A percentile compares a stretch with the other conserved stretches of the same genome.
phyloP scores from a whole-genome alignment of 108 stramenopile species.

The Pseudonitzschia pungens region DNA sequence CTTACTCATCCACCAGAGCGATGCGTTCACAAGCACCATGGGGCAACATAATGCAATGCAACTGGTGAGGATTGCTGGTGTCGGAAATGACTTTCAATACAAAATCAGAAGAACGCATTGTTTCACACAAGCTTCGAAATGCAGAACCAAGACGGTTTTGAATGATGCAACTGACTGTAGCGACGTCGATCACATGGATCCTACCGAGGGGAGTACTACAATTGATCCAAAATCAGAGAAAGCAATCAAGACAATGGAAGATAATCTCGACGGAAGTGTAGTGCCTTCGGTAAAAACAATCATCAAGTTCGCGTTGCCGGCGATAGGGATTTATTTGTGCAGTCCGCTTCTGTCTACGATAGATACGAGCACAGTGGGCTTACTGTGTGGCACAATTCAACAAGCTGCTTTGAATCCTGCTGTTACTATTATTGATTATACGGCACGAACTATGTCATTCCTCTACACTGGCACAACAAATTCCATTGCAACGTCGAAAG shows the following conservation, averaged over 20 bases:
- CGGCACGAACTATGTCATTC: constrained; percentile 72
- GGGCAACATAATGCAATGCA: background rate
- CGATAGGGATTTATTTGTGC: constrained; percentile 87
- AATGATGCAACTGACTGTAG: background rate
- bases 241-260: background rate
- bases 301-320: constrained; percentile 75
- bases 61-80: background rate
- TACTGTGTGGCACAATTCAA: constrained; percentile 77
- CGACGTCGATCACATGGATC: background rate
- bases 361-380: constrained; percentile 75
- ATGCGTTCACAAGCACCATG: background rate
- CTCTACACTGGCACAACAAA: constrained; percentile 87
- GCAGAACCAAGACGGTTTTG: too few relatives aligned
- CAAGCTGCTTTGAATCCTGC: constrained; percentile 86
- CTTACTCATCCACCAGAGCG: background rate
- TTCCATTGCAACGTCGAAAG: constrained; percentile 69
- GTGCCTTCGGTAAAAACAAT: constrained; percentile 62
- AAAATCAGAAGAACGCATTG: background rate
- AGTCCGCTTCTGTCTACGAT: constrained; percentile 76
- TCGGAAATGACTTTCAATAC: background rate
- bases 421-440: constrained; percentile 71
- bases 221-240: background rate
- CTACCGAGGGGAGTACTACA: background rate
- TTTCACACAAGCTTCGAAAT: background rate
- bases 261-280: background rate